These are phyloP conservation scores for Neurospora terricola DNA, from an alignment of 495 filamentous ascomycete genomes.

Conservation along the genomic window DNA sequence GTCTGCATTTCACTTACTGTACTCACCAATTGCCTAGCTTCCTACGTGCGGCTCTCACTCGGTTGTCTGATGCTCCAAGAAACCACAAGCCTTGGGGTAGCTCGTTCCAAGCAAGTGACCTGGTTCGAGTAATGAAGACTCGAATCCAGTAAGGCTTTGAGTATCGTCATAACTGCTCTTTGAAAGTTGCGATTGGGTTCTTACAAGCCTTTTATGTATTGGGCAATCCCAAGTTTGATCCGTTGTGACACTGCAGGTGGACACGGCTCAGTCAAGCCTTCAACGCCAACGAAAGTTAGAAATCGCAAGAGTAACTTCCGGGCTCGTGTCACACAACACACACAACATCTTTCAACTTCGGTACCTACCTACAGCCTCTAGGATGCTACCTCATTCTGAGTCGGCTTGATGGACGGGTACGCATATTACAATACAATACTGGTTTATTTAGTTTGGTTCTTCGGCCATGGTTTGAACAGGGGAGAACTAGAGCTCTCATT, in stretches of 20 bases:
- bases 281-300: neutral
- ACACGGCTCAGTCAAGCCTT: neutral
- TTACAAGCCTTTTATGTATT: neutral
- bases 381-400: neutral
- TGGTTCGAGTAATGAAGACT: neutral
- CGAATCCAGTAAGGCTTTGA: neutral
- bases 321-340: neutral
- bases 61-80: neutral
- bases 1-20: neutral
- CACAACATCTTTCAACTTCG: neutral
- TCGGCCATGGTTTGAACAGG: neutral
- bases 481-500: neutral
- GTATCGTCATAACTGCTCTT: neutral
- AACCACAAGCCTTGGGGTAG: neutral
- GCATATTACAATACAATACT: neutral
- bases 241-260: neutral
- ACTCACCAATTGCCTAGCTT: neutral
- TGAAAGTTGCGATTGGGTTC: neutral
- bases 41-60: neutral
- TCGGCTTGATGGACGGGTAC: neutral
- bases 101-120: neutral
- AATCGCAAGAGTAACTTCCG: neutral
- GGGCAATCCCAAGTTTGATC: neutral
- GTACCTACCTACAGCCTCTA: neutral
- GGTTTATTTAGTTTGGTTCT: neutral